Conservation (phyloP, 495 filamentous ascomycete species). For the Xylaria scruposa region DNA sequence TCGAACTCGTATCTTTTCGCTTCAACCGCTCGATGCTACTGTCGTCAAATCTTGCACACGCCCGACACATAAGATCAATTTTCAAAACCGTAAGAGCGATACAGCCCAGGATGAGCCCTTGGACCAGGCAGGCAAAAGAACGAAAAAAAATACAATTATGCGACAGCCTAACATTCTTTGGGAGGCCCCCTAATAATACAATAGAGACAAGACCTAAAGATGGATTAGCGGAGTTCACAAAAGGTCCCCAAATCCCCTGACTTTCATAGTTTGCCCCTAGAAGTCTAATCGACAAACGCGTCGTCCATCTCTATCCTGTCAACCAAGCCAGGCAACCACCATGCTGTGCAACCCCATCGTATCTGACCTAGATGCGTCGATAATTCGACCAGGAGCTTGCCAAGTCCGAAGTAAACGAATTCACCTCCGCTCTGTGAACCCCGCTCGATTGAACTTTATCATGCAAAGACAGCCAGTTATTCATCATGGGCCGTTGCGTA, state of each 20-base stretch:
- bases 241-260: not conserved
- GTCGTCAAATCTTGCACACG: not conserved
- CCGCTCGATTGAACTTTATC: not conserved
- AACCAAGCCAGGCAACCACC: not conserved
- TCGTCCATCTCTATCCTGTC: not conserved
- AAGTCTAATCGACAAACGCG: not conserved
- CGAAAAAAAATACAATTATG: not conserved
- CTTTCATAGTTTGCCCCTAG: not conserved
- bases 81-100: not conserved
- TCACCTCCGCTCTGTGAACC: not conserved
- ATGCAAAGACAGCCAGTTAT: not conserved
- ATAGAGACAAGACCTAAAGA: not conserved
- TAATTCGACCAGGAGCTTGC: not conserved
- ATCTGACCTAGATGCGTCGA: not conserved
- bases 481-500: not conserved
- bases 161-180: not conserved
- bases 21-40: not conserved
- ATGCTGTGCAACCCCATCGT: not conserved
- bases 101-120: no score
- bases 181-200: not conserved
- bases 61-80: not conserved
- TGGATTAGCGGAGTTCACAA: not conserved
- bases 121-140: not conserved
- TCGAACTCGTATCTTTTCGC: not conserved
- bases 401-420: not conserved